Conservation (phyloP, 306 rosid genomes). For the Aeschynomene evenia region DNA sequence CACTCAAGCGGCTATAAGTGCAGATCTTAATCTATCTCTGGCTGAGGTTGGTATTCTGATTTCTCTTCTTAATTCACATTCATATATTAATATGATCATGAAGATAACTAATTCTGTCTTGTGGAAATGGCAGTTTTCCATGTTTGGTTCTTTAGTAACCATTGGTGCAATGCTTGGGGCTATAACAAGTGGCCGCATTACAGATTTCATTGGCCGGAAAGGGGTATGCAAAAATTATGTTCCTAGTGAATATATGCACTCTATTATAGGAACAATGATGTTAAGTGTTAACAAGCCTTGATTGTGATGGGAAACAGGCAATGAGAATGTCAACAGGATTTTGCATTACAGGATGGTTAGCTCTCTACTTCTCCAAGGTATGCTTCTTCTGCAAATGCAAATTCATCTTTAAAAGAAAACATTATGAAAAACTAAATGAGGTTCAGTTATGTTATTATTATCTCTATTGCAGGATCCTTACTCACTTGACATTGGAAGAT, state of each 20-base stretch:
- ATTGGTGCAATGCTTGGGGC: constrained; percentile 88
- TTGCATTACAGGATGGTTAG: constrained; percentile 76
- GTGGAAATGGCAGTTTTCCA: constrained; percentile 58
- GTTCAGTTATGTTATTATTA: constrained; percentile 23
- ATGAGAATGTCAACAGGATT: constrained; percentile 65
- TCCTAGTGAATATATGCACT: not conserved
- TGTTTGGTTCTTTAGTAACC: constrained; percentile 76
- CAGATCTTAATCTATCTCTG: constrained; percentile 44
- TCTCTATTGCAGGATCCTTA: constrained; percentile 46
- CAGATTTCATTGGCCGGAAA: constrained; percentile 70
- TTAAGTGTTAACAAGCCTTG: not conserved
- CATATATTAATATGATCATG: not conserved
- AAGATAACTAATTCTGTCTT: not conserved
- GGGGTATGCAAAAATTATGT: constrained; percentile 44
- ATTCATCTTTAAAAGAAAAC: not conserved
- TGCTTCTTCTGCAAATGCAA: constrained; percentile 9
- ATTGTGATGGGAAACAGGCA: constrained; percentile 47
- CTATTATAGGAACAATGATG: not conserved
- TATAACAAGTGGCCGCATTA: constrained; percentile 55
- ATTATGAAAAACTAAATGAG: not conserved
- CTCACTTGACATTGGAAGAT: constrained; percentile 64
- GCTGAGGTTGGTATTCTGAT: constrained; percentile 33
- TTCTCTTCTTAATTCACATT: constrained; percentile 4
- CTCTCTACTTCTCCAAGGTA: constrained; percentile 60
- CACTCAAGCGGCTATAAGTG: constrained; percentile 41